These are phyloP conservation scores for Conoideocrella luteorostrata DNA, from an alignment of 2,329 filamentous ascomycete genomes.

Conservation along the genomic window DNA sequence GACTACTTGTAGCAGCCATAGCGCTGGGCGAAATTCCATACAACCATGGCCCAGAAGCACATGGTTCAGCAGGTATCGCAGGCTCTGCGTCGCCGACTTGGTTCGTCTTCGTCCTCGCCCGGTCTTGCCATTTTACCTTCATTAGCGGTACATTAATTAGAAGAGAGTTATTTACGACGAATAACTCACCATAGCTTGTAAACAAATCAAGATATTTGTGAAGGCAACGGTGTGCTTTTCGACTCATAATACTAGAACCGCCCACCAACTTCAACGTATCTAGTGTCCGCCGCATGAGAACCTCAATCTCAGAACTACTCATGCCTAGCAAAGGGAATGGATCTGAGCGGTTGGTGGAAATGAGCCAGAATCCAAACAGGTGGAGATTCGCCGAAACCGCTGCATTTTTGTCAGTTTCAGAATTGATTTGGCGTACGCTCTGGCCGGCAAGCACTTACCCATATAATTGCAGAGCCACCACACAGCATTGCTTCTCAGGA, in stretches of 20 bases:
- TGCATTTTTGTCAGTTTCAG: too few relatives aligned
- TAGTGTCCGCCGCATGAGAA: constrained; percentile 9
- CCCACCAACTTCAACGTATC: constrained; percentile 14
- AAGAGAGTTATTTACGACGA: too few relatives aligned
- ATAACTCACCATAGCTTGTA: constrained; percentile 10
- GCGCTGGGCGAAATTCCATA: background rate
- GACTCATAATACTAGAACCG: constrained; percentile 16
- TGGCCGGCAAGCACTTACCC: too few relatives aligned
- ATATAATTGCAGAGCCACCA: constrained; percentile 28
- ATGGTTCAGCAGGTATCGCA: too few relatives aligned
- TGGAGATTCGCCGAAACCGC: constrained; percentile 22
- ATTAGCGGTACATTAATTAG: too few relatives aligned
- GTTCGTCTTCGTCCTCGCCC: background rate
- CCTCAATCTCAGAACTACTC: constrained; percentile 11
- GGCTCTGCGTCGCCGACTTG: background rate
- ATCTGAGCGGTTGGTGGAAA: constrained; percentile 10
- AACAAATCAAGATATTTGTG: constrained; percentile 13
- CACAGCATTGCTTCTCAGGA: constrained; percentile 19
- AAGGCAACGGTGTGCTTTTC: constrained; percentile 17
- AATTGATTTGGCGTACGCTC: too few relatives aligned
- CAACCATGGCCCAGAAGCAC: background rate
- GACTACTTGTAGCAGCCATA: background rate
- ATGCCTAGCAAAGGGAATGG: constrained; percentile 8
- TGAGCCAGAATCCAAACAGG: constrained; percentile 20
- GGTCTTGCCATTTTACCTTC: background rate